Evolutionary conservation across 257 asterid genomes (phyloP), one percentile per base, ranked within the genome.

Genomic region (Leptodermis oblonga): DNA sequence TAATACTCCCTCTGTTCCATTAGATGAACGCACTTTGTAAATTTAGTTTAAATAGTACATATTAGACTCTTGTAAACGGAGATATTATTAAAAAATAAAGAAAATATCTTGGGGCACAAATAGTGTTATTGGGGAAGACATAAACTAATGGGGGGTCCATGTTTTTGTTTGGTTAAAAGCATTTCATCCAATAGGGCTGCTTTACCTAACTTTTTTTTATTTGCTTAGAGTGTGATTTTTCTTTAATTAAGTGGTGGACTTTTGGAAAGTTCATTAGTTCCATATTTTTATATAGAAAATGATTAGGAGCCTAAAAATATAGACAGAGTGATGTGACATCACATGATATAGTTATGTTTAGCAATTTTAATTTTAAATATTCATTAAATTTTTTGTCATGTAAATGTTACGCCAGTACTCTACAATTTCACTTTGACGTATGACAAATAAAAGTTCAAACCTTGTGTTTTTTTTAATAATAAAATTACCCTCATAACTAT

Each of bases 121-220:
- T 25, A 55, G 18, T 55, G 26, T 20, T 14, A 20, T 18, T 48
- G 54, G 33, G 23, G 36, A 58, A 36, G 65, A 31, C 65, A 31
- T 60, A 25, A 4, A 31, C 11, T 58, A 67, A 73, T 60, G 65
- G 68, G 76, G 28, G 74, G 68, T 78, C 77, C 70, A 78, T 78
- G 31, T 67, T 60, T n/a, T 17, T 65, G 59, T 62, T 73, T 76
- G 72, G 42, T 69, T 69, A 70, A 67, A 71, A 74, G 55, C 78
- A 82, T 77, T 76, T 73, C 79, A 65, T 70, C 82, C 86, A 85
- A 83, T 83, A 62, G 70, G 58, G 71, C 68, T 80, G 83, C 83
- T 83, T 83, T 87, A 83, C 90, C 90, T 76, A 84, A 85, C 86
- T 79, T 59, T 71, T 34, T 48, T 49, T 60, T 75, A 36, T 56